Evolutionary conservation across 192 early-diverging fungal species (phyloP).

Genomic region (Coemansia sp.): DNA sequence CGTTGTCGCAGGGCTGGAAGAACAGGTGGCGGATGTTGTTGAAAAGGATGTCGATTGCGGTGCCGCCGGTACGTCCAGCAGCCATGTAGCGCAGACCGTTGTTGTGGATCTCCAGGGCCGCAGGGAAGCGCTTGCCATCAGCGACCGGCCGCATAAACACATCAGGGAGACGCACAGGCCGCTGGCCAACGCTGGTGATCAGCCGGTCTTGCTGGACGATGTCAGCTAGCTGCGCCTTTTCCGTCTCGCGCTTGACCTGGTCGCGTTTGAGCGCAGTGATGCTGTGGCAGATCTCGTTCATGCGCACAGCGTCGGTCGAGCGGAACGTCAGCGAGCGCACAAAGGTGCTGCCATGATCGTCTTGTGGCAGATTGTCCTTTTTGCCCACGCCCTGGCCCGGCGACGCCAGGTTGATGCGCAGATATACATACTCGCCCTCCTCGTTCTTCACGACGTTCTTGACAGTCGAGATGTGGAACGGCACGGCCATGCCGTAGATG

Average conservation of each 20-base stretch:
- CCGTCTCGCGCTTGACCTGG: conserved; percentile 87
- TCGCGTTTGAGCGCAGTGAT: conserved; percentile 93
- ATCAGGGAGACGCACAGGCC: conserved; percentile 78
- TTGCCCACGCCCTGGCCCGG: conserved; percentile 90
- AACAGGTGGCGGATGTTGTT: conserved; percentile 97
- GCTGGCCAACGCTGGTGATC: conserved; percentile 66
- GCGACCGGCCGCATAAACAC: conserved; percentile 89
- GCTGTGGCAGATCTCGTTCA: conserved; percentile 79
- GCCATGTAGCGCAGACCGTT: conserved; percentile 94
- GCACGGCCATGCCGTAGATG: conserved; percentile 93
- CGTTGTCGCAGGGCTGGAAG: conserved; percentile 98
- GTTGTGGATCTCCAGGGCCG: conserved; percentile 94
- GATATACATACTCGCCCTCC: conserved; percentile 84
- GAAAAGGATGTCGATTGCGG: conserved; percentile 92
- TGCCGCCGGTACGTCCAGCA: conserved; percentile 63
- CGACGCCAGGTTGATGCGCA: conserved; percentile 94
- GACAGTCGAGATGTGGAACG: conserved; percentile 95
- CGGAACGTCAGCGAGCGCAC: conserved; percentile 90
- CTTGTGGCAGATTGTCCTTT: conserved; percentile 85
- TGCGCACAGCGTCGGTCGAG: conserved; percentile 74
- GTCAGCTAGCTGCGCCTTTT: conserved; percentile 93
- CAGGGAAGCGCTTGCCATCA: conserved; percentile 86
- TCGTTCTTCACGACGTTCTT: conserved; percentile 94
- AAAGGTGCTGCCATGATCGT: conserved; percentile 84
- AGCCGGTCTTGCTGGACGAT: conserved; percentile 93